Base-by-base conservation (phyloP, 345 rosid species). In the Nasturtium officinale region DNA sequence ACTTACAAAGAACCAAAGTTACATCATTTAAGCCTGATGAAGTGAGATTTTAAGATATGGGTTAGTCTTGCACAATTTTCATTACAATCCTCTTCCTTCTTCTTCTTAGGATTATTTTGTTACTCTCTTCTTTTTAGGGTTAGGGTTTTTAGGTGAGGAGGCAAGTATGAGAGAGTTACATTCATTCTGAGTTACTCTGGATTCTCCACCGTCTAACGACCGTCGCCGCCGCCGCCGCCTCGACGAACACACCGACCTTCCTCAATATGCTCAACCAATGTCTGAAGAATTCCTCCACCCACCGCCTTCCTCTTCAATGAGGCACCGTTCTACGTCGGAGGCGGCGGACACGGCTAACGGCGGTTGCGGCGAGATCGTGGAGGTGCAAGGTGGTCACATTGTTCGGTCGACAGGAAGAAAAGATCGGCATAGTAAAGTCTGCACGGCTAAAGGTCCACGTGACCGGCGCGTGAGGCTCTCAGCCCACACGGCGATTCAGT, bases 301-400 rank as follows among this genome's bases (percentile, higher is more conserved):
- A 21, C 69, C 80, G 57, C 72, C 87, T 13, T 76, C 91, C 37
- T 42, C 90, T 46, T 51, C 54, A 59, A 84, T 74, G 76, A 77
- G 71, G 18, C 80, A 37, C 61, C 71, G 69, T 28, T 42, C 46
- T 42, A 67, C 74, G 12, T 52, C 83, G 67, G 92, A 88, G 78
- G 65, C 84, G 20, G 21, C 25, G 20, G 67, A 61, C 12, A 10
- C 53, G 45, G 13, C 46, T 2, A 72, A 54, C 80, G 67, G 73
- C 15, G 85, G 84, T 2, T 75, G 89, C 54, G 83, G 91, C 21
- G 84, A 93, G 87, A 93, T 93, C 51, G 96, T 93, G 52, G 97
- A 90, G 80, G 98, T 93, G 16, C 96, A 93, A 82, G 98, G 98
- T 25, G 98, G 97, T 72, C 98, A 87, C 98, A 93, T 93, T 93